Conservation (phyloP, 352 stramenopile genomes). For the Phytopythium oedochilum region DNA sequence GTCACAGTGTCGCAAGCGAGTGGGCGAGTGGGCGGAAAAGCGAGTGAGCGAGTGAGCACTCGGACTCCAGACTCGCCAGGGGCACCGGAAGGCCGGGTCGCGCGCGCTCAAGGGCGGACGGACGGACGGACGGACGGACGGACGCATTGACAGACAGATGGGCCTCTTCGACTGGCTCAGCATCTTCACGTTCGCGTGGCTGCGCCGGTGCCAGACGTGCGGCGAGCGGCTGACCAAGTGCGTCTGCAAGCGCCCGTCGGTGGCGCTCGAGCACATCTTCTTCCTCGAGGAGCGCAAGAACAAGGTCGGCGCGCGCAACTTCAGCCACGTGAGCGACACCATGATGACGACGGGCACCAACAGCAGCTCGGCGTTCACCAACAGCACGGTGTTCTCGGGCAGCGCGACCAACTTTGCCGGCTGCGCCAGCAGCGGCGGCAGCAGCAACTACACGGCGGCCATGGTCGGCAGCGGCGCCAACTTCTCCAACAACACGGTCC, state of each 20-base stretch:
- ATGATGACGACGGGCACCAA: conserved; percentile 29
- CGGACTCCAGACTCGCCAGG: too few relatives aligned
- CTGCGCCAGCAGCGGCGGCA: conserved; percentile 7
- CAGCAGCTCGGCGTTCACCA: conserved; percentile 26
- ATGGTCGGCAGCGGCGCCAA: conserved; percentile 1
- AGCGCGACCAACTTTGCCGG: conserved; percentile 13
- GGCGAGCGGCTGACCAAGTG: conserved; percentile 60
- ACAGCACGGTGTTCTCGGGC: conserved; percentile 28
- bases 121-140: background rate
- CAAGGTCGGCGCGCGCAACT: conserved; percentile 70
- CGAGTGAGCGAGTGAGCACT: too few relatives aligned
- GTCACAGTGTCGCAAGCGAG: too few relatives aligned
- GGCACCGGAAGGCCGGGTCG: too few relatives aligned
- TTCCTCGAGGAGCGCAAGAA: conserved; percentile 82
- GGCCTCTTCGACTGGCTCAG: conserved; percentile 55
- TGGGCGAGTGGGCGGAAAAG: too few relatives aligned
- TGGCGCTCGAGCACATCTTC: conserved; percentile 77
- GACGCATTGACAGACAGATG: conserved; percentile 20
- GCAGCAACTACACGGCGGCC: conserved; percentile 2
- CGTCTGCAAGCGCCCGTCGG: conserved; percentile 58
- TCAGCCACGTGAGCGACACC: conserved; percentile 74
- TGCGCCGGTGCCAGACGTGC: conserved; percentile 62
- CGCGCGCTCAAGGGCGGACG: background rate
- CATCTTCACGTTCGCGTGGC: conserved; percentile 62
- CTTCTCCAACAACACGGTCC: conserved; percentile 20